phyloP scores from a whole-genome alignment of 1,284 basidiomycete genomes.

The Ustilago loliicola region DNA sequence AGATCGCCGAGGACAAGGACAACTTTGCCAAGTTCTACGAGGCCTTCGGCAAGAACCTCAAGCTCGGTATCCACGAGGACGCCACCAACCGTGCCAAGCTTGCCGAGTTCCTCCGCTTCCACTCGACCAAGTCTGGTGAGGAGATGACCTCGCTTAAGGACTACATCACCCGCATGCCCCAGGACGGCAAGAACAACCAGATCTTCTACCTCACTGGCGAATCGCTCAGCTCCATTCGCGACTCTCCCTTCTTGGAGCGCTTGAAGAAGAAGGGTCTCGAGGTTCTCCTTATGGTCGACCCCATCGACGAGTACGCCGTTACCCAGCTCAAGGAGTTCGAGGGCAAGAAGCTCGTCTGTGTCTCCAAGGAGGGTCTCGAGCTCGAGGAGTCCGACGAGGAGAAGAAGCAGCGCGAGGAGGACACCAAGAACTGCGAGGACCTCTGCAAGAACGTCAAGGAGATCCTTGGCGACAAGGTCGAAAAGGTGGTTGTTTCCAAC shows the following conservation, averaged over 20 bases:
- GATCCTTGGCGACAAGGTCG: slow-evolving; percentile 97
- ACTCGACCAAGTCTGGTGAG: slow-evolving; percentile 93
- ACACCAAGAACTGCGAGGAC: slow-evolving; percentile 85
- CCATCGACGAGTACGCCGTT: slow-evolving; percentile 75
- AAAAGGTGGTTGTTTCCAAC: slow-evolving; percentile 99
- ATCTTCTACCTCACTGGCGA: slow-evolving; percentile 98
- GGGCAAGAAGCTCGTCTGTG: slow-evolving; percentile 96
- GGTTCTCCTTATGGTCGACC: slow-evolving; percentile 94
- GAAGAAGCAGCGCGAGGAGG: slow-evolving; percentile 91
- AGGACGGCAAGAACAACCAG: slow-evolving; percentile 93
- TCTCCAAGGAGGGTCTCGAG: slow-evolving; percentile 99
- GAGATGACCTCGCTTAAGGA: slow-evolving; percentile 98
- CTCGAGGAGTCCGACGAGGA: slow-evolving; percentile 99
- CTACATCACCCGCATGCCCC: slow-evolving; percentile 99
- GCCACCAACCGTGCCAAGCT: slow-evolving; percentile 99
- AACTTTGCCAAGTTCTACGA: slow-evolving; percentile 96
- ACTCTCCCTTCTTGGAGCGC: slow-evolving; percentile 99
- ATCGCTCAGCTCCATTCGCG: slow-evolving; percentile 88
- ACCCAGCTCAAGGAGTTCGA: slow-evolving; percentile 99
- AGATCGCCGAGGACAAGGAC: slow-evolving; percentile 99
- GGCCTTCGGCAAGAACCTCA: slow-evolving; percentile 76
- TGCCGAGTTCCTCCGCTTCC: slow-evolving; percentile 98
- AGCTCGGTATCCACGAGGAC: slow-evolving; percentile 98
- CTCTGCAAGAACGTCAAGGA: slow-evolving; percentile 97
- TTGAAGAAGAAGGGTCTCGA: slow-evolving; percentile 99